Conservation (phyloP, 1,284 basidiomycete genomes). For the Ustilago cynodontis region DNA sequence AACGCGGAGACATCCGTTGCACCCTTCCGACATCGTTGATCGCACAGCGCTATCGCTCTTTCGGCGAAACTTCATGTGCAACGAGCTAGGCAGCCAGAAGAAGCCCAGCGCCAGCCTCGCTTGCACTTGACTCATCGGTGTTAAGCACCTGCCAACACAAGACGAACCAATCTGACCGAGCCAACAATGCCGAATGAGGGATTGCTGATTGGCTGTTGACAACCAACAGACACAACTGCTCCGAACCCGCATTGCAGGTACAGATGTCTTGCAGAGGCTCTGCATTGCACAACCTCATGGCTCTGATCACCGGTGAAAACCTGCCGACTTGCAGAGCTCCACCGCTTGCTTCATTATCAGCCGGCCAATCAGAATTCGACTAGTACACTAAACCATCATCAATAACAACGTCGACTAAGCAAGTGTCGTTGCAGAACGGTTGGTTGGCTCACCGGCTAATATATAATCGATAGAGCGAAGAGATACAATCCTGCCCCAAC, state of each 20-base stretch:
- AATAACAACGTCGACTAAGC: background rate
- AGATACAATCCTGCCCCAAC: background rate
- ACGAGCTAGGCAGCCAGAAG: background rate
- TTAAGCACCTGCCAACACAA: background rate
- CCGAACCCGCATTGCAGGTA: background rate
- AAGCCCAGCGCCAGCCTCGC: background rate
- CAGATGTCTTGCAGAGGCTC: background rate
- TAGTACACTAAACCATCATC: background rate
- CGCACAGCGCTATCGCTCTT: background rate
- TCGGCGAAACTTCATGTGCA: background rate
- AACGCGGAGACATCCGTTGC: conserved; percentile 1
- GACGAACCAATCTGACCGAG: background rate
- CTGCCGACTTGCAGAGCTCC: background rate
- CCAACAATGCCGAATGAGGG: background rate
- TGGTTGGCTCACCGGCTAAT: background rate
- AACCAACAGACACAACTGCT: background rate
- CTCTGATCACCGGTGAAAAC: conserved; percentile 3
- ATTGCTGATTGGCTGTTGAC: background rate
- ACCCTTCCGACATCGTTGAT: background rate
- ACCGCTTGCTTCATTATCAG: background rate
- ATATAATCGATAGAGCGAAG: background rate
- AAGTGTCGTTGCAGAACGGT: background rate
- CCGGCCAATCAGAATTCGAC: background rate
- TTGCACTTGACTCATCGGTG: background rate
- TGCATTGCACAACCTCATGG: background rate